Percentiles rank a stretch among this genome's conserved stretches.
Evolutionary conservation across 1,284 basidiomycete genomes (phyloP).

Genomic region (Meira nashicola): DNA sequence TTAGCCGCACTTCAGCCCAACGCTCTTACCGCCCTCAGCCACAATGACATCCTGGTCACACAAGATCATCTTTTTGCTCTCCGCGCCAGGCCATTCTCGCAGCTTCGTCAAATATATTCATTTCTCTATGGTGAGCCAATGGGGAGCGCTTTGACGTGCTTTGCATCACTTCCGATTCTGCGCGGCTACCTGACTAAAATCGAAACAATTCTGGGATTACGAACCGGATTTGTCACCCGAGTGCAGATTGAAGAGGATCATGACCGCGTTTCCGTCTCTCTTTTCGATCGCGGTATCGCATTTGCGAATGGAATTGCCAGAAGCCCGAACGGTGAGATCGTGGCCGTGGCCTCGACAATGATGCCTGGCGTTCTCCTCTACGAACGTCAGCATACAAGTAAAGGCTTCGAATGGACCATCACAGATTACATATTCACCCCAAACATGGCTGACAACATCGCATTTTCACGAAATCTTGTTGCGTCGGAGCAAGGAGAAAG

Average conservation of each 20-base stretch:
- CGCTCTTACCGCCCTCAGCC: slow-evolving; percentile 62
- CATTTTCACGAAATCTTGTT: neutral
- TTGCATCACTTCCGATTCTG: slow-evolving; percentile 53
- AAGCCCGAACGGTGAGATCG: slow-evolving; percentile 57
- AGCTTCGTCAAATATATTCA: too few species aligned
- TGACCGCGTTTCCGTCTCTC: slow-evolving; percentile 4
- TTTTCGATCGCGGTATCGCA: slow-evolving; percentile 58
- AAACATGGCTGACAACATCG: slow-evolving; percentile 5
- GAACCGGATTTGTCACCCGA: slow-evolving; percentile 59
- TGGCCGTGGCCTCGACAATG: slow-evolving; percentile 62
- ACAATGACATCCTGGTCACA: slow-evolving; percentile 64
- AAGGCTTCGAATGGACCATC: neutral
- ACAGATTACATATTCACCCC: neutral
- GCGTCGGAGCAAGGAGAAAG: neutral
- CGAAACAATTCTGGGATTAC: slow-evolving; percentile 62
- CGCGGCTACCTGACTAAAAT: slow-evolving; percentile 52
- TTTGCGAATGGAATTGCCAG: slow-evolving; percentile 67
- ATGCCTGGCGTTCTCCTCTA: slow-evolving; percentile 59
- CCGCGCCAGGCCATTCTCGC: slow-evolving; percentile 44
- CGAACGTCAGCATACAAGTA: slow-evolving; percentile 15
- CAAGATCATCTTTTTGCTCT: slow-evolving; percentile 68
- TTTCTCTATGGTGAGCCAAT: neutral
- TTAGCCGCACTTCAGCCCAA: slow-evolving; percentile 58
- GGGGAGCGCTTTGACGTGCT: neutral
- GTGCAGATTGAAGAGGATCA: slow-evolving; percentile 24